phyloP scores from a whole-genome alignment of 2,329 filamentous ascomycete species.

The Sclerotinia spermophila region DNA sequence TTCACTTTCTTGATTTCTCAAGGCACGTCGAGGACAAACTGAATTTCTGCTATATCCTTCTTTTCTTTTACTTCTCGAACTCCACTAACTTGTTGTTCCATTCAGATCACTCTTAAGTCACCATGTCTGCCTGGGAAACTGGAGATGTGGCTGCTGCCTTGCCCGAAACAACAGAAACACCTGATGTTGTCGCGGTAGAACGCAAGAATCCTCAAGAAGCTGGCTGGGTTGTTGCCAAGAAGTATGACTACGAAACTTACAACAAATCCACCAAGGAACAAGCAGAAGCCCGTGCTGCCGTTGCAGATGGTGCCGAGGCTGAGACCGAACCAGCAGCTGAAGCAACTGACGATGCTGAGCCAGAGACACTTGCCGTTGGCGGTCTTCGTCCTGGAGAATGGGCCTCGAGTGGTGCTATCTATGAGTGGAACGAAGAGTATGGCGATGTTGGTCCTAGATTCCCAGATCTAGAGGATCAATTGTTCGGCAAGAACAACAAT shows the following conservation, averaged over 20 bases:
- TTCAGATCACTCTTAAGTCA: slow-evolving; percentile 11
- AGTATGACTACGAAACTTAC: slow-evolving; percentile 36
- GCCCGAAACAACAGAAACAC: slow-evolving; percentile 21
- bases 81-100: not conserved
- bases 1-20: not conserved
- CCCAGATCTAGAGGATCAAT: slow-evolving; percentile 65
- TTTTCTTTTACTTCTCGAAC: not conserved
- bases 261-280: slow-evolving; percentile 34
- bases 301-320: slow-evolving; percentile 5
- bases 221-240: slow-evolving; percentile 34
- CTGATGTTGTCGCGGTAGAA: slow-evolving; percentile 13
- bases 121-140: slow-evolving; percentile 30
- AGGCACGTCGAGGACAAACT: not conserved
- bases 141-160: slow-evolving; percentile 38
- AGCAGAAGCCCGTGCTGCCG: slow-evolving; percentile 22
- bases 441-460: slow-evolving; percentile 78
- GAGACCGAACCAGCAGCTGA: not conserved
- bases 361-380: slow-evolving; percentile 24
- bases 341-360: slow-evolving; percentile 4
- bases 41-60: not conserved
- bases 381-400: slow-evolving; percentile 30
- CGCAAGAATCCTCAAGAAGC: slow-evolving; percentile 33
- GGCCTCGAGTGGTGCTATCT: slow-evolving; percentile 45
- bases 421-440: slow-evolving; percentile 81
- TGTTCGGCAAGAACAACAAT: slow-evolving; percentile 60